Percentiles rank a stretch among this genome's conserved stretches.
These are phyloP conservation scores for Proliferodiscus dingleyae DNA, from an alignment of 2,329 filamentous ascomycete species.

Conservation along the genomic window DNA sequence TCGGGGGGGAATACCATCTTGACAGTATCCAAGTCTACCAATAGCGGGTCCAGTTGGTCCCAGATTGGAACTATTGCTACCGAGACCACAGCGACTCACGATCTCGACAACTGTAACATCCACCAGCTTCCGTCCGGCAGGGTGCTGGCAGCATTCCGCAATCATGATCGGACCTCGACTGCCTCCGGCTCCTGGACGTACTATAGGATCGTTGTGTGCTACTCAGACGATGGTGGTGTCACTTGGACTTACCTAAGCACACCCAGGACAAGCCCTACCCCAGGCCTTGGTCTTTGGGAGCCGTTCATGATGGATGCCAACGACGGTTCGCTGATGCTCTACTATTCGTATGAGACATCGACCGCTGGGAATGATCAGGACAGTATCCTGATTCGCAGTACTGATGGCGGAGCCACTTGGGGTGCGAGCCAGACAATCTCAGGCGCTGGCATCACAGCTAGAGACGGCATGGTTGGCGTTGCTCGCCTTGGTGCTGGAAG, in stretches of 20 bases:
- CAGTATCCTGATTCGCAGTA: background rate
- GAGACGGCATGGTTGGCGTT: background rate
- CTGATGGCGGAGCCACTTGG: background rate
- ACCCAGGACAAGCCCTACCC: background rate
- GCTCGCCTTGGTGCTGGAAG: background rate
- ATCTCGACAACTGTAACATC: background rate
- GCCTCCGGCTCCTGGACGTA: background rate
- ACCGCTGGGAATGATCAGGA: background rate
- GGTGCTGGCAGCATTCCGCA: background rate
- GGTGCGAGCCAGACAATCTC: background rate
- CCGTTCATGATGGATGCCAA: background rate
- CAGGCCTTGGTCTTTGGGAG: background rate
- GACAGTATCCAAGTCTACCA: too few relatives aligned
- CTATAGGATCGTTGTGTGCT: background rate
- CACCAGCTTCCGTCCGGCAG: background rate
- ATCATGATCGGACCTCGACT: background rate
- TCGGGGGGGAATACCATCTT: too few relatives aligned
- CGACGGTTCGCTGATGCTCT: background rate
- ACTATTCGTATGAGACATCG: background rate
- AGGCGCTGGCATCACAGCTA: background rate
- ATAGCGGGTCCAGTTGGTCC: too few relatives aligned
- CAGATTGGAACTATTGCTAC: background rate
- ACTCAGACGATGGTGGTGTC: background rate
- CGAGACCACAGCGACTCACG: background rate
- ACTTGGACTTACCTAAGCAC: background rate